Base-by-base conservation (phyloP, 176 grass and related monocot species). In the Rhipidocladum racemiflorum region DNA sequence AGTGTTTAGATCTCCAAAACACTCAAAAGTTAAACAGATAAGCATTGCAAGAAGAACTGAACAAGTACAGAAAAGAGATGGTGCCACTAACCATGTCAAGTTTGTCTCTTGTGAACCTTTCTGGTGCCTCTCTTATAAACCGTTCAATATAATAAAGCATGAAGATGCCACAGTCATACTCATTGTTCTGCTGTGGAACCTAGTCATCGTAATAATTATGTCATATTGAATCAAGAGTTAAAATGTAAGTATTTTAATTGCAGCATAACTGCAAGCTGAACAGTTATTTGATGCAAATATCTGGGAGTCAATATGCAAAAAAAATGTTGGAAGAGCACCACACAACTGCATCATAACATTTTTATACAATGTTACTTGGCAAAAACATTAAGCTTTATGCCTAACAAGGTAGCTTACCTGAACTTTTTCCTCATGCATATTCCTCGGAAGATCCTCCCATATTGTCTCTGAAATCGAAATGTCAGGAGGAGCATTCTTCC, bases 121-220 rank as follows among this genome's bases (percentile, higher is more conserved):
- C 68, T 60, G 94, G 94, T 62, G 94, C 91, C 30, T 90, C 72
- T 68, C 21, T 86, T 55, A 90, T 90, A 76, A 97, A 94, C 42
- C 53, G 68, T 85, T 87, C 72, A 66, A 92, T 92, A 55, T 94
- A 97, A 76, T 87, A 94, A 71, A 97, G 90, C 92, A 94, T 93
- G 80, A 97, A 97, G 73, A 94, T 21, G 18, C 94, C 94, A 83
- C 94, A 97, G 20, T 97, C 94, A 57, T 92, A 97, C 6, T 72
- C 88, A 43, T 97, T 97, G 76, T 87, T 79, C 83, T 92, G 91
- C 68, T 80, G 88, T 10, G 89, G 91, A 48, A 94, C 94, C 94
- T 97, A 70, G 23, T 50, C 39, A 7, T 29, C 25, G 29, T 38
- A 75, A 59, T 64, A 72, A 87, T n/a, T 68, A 50, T 71, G 39